phyloP scores from a whole-genome alignment of 2,329 filamentous ascomycete genomes.

The Dactylella cylindrospora region DNA sequence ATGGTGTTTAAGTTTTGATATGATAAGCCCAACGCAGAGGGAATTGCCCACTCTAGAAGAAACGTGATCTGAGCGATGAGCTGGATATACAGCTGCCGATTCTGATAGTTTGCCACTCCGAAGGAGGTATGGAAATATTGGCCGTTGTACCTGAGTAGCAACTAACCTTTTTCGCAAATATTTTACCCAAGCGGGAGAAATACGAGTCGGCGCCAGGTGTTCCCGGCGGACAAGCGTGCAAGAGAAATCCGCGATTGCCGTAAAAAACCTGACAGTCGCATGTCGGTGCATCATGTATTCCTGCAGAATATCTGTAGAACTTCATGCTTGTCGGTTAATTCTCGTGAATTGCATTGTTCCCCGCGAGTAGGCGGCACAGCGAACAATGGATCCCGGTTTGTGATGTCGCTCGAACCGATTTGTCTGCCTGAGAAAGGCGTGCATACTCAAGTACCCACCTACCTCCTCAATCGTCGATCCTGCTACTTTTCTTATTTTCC shows the following conservation, averaged over 20 bases:
- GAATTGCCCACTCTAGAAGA: constrained; percentile 39
- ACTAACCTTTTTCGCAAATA: neutral
- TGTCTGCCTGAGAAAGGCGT: too few relatives aligned
- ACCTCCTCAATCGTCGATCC: too few relatives aligned
- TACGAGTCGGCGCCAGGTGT: constrained; percentile 18
- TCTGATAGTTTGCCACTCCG: constrained; percentile 11
- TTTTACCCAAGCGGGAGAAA: constrained; percentile 8
- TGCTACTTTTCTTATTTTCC: too few relatives aligned
- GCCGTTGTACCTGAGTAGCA: constrained; percentile 20
- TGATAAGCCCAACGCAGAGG: constrained; percentile 12
- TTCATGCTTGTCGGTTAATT: constrained; percentile 31
- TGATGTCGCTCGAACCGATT: too few relatives aligned
- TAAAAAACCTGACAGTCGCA: too few relatives aligned
- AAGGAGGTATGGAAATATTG: constrained; percentile 1
- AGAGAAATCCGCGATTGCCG: constrained; percentile 1
- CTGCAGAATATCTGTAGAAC: neutral
- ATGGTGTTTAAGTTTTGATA: neutral
- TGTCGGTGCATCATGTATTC: neutral
- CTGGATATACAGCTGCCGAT: too few relatives aligned
- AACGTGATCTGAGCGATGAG: constrained; percentile 40
- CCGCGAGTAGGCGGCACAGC: constrained; percentile 41
- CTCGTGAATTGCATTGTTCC: neutral
- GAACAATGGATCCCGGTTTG: constrained; percentile 18
- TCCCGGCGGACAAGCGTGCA: constrained; percentile 7
- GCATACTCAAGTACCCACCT: too few relatives aligned